Evolutionary conservation across 1,139 yeast genomes (phyloP), one percentile per base, ranked within the genome.

Genomic region (Suhomyces panamericanus): DNA sequence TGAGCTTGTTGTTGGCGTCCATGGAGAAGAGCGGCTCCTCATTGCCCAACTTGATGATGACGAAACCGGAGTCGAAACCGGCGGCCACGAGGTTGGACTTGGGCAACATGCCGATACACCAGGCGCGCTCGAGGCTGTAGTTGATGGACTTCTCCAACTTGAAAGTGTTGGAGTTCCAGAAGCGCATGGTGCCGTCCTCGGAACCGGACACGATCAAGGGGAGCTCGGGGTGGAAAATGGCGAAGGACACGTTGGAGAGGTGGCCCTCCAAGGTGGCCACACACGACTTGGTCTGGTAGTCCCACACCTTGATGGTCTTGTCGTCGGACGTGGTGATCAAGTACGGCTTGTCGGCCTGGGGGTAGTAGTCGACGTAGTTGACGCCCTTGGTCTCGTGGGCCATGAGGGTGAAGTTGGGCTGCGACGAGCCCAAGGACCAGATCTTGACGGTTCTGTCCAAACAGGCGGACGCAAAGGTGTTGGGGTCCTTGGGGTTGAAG

Each of bases 401-500:
- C 37, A 81, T 76, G 62, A 95, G 76, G 2, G 99, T 91, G 72
- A 87, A 90, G 69, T 93, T 93, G 49, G 99, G 96, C 31, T 79
- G 78, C n/a, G 87, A 69, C 38, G 93, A 85, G 26, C 97, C 96
- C 58, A 93, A 72, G 2, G 96, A 87, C 99, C 99, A 93, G 53
- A 95, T 87, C 68, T 93, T 93, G 47, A 95, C 96, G 15, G 98
- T 90, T 60, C 95, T 85, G 67, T 93, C 99, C 59, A 95, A 78
- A 72, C 96, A 90, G 10, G 96, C 96, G 27, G 96, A 87, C 3
- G 98, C 99, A 77, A 93, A 95, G 34, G 97, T 91, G 70, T 87
- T 90, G 54, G 96, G 93, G 68, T 95, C 99, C 69, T 91, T 93
- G 48, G 99, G 98, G 68, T 93, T 95, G 74, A 93, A 89, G 42